These are phyloP conservation scores for Saururus chinensis DNA, from an alignment of 164 flowering plant genomes.

Conservation along the genomic window DNA sequence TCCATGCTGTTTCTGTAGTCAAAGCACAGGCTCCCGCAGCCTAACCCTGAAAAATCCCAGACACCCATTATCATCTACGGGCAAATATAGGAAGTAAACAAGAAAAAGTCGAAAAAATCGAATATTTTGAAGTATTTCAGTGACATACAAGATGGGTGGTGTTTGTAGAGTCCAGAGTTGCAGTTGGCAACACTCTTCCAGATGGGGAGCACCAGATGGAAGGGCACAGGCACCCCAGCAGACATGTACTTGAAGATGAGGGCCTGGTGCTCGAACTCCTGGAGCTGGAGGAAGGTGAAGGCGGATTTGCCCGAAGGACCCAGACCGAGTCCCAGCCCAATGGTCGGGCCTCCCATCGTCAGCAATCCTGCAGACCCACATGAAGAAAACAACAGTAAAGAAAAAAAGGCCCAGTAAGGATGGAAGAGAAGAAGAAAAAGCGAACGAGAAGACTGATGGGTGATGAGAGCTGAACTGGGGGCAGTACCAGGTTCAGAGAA, in stretches of 20 bases:
- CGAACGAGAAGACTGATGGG: too few relatives aligned
- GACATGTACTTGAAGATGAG: constrained; percentile 38
- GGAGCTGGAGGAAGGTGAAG: constrained; percentile 43
- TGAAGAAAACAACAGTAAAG: background rate
- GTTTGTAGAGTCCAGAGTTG: constrained; percentile 8
- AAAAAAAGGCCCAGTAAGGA: background rate
- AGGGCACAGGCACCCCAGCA: constrained; percentile 40
- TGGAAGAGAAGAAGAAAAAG: background rate
- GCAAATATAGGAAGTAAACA: background rate
- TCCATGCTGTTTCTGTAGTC: constrained; percentile 28
- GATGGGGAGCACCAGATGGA: constrained; percentile 39
- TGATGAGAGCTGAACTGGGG: too few relatives aligned
- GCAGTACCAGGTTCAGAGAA: constrained; percentile 17
- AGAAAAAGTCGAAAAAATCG: background rate
- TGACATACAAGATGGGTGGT: constrained; percentile 23
- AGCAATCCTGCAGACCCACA: constrained; percentile 10
- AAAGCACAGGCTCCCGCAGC: constrained; percentile 15
- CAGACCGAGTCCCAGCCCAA: constrained; percentile 30
- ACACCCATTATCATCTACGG: background rate
- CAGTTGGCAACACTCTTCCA: constrained; percentile 40
- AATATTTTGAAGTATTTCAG: background rate
- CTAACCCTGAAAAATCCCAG: constrained; percentile 12
- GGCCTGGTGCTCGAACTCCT: constrained; percentile 45
- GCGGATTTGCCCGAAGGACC: constrained; percentile 15
- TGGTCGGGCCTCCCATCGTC: constrained; percentile 9